Conservation (phyloP, 202 grass and related monocot genomes). For the Zoysia matrella region DNA sequence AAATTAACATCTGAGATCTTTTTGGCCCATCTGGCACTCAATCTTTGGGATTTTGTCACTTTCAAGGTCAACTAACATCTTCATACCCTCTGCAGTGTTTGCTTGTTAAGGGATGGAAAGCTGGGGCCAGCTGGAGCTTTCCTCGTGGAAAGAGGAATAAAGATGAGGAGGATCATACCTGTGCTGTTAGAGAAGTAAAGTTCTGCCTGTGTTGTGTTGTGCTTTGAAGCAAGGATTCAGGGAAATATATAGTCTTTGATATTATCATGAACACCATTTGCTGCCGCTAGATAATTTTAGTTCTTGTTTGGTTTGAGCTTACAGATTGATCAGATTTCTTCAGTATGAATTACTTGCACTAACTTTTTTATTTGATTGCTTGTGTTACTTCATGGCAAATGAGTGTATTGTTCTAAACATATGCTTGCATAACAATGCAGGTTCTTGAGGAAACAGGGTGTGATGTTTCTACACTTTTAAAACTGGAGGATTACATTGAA, state of each 20-base stretch:
- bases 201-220: conserved; percentile 15
- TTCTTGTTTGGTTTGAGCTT: not conserved
- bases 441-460: conserved; percentile 97
- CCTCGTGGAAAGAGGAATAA: conserved; percentile 98
- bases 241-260: not conserved
- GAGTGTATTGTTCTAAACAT: not conserved
- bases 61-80: not conserved
- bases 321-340: not conserved
- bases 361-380: not conserved
- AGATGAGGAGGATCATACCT: conserved; percentile 94
- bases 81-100: conserved; percentile 69
- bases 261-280: not conserved
- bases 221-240: not conserved
- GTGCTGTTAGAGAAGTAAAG: conserved; percentile 93
- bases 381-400: conserved; percentile 15
- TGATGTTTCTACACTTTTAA: conserved; percentile 83
- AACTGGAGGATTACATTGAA: conserved; percentile 82
- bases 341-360: not conserved
- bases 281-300: not conserved
- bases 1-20: not conserved
- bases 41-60: not conserved
- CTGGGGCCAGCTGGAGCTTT: conserved; percentile 96
- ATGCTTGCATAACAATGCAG: conserved; percentile 48
- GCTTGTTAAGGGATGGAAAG: conserved; percentile 98
- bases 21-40: not conserved